Evolutionary conservation across 1,284 basidiomycete genomes (phyloP), one percentile per base, ranked within the genome.

Genomic region (Veloporphyrellus conicus): DNA sequence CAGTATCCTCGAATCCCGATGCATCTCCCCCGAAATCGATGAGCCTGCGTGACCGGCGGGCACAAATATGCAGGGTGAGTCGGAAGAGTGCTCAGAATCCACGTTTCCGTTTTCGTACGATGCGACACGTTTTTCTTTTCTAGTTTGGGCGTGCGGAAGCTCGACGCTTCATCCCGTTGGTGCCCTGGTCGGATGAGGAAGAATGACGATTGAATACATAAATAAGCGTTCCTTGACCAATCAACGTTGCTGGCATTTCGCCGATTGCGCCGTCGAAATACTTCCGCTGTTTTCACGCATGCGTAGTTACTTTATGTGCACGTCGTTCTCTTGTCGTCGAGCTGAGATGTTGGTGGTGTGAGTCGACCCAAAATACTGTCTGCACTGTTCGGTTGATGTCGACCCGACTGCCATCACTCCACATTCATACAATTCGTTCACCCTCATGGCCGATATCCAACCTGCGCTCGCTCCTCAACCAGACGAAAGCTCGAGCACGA

Each of bases 401-500:
- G 28, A 42, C 27, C 4, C 29, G 35, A 33, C 32, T n/a, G 16
- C 42, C 8, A 33, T 22, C 38, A 41, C 36, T 27, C 47, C 29
- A 33, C 23, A 25, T 5, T 4, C 28, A 3, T 6, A 40, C 19
- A 18, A 18, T 12, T 11, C 6, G 18, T 9, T 8, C 35, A 18
- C 3, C 47, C 14, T n/a, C 46, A 81, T 80, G 77, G 68, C 79
- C 43, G 77, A 81, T 45, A 70, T 73, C 45, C 74, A 76, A 42
- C 78, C 79, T 33, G 72, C 72, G 47, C 77, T 82, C 51, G 78
- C 81, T 15, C 77, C 79, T 6, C 77, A 50, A 31, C 43, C 76
- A 48, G 72, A 78, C 38, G 78, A 79, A 40, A 71, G 67, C 49
- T 66, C 72, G 37, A 66, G 64, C 40, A 56, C 66, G 2, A 54